These are phyloP conservation scores for Xylariales sp. DNA, from an alignment of 2,329 filamentous ascomycete species.

Conservation along the genomic window DNA sequence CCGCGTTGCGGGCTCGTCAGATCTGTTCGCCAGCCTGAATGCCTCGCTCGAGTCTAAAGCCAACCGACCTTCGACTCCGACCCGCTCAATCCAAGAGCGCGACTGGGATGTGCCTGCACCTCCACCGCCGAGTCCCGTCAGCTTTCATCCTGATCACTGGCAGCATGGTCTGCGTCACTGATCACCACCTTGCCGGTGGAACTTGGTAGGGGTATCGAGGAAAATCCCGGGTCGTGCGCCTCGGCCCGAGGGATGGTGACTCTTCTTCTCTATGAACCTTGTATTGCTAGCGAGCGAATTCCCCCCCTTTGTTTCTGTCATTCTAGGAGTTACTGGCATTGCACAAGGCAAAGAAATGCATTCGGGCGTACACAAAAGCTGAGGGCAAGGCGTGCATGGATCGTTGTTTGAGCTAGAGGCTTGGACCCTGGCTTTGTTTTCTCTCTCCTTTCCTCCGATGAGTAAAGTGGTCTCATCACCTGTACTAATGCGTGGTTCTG, in stretches of 20 bases:
- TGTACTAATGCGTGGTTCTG: conserved; percentile 32
- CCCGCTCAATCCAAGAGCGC: conserved; percentile 64
- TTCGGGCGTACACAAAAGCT: conserved; percentile 49
- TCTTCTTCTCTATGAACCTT: conserved; percentile 41
- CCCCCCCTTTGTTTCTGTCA: conserved; percentile 33
- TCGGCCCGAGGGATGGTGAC: conserved; percentile 20
- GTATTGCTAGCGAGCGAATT: conserved; percentile 44
- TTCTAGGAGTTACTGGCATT: conserved; percentile 46
- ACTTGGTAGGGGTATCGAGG: conserved; percentile 8
- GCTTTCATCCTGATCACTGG: conserved; percentile 69
- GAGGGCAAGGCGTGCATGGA: conserved; percentile 37
- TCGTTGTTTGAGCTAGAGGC: conserved; percentile 39
- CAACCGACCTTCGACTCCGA: conserved; percentile 57
- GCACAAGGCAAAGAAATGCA: conserved; percentile 43
- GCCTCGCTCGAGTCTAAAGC: conserved; percentile 61
- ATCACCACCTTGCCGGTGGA: conserved; percentile 30
- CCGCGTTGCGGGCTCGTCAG: conserved; percentile 59
- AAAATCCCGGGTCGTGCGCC: conserved; percentile 5
- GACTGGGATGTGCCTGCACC: conserved; percentile 74
- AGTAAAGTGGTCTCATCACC: conserved; percentile 23
- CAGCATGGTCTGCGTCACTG: conserved; percentile 53
- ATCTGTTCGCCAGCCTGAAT: conserved; percentile 65
- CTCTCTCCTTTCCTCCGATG: conserved; percentile 28
- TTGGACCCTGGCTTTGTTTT: conserved; percentile 23
- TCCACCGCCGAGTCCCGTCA: conserved; percentile 72